These are phyloP conservation scores for Arachis stenosperma DNA, from an alignment of 306 rosid species.

Conservation along the genomic window DNA sequence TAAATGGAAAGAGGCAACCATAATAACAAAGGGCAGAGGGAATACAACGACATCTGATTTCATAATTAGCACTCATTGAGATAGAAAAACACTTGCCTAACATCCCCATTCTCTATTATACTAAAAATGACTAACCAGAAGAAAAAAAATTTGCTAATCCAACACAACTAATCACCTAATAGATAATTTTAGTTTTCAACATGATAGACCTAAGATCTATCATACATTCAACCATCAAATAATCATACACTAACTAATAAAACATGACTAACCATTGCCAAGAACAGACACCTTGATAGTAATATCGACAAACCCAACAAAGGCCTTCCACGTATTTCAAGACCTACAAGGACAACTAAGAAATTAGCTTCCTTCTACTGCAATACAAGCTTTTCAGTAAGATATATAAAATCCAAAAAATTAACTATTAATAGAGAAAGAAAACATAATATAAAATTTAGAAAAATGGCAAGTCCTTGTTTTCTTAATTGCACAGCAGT, in stretches of 20 bases:
- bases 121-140: neutral
- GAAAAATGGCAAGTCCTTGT: slow-evolving; percentile 2
- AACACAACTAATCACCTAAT: slow-evolving; percentile 8
- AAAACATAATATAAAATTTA: slow-evolving; percentile 15
- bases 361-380: slow-evolving; percentile 34
- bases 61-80: neutral
- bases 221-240: slow-evolving; percentile 16
- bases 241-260: slow-evolving; percentile 34
- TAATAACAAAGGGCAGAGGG: neutral
- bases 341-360: slow-evolving; percentile 60
- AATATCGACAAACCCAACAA: slow-evolving; percentile 97
- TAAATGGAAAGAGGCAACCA: too few relatives aligned
- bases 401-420: slow-evolving; percentile 24
- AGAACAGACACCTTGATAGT: slow-evolving; percentile 97
- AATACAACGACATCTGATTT: neutral
- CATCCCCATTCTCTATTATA: neutral
- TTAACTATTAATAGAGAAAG: slow-evolving; percentile 1
- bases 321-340: slow-evolving; percentile 93
- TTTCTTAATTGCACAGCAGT: slow-evolving; percentile 23
- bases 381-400: slow-evolving; percentile 16
- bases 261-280: slow-evolving; percentile 81
- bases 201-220: slow-evolving; percentile 8
- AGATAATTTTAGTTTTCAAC: neutral
- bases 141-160: neutral
- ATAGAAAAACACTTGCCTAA: slow-evolving; percentile 4